Conservation (phyloP, 805 yeast species). For the Lachancea sp. region DNA sequence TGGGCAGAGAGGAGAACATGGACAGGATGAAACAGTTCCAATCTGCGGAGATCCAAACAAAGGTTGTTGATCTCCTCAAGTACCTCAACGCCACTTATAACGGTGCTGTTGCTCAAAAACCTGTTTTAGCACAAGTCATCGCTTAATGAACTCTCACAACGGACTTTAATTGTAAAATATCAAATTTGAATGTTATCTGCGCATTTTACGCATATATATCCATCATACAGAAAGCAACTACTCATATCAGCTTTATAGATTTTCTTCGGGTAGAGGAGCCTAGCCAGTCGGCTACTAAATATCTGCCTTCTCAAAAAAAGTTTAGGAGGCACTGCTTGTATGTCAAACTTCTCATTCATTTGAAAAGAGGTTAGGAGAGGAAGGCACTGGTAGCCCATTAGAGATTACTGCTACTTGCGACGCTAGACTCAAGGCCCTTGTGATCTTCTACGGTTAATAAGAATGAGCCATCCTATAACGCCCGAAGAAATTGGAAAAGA, state of each 20-base stretch:
- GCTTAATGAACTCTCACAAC: conserved; percentile 18
- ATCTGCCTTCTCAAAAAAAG: not conserved
- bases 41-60: conserved; percentile 53
- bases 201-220: not conserved
- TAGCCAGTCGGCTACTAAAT: no score
- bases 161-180: conserved; percentile 6
- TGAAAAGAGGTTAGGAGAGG: no score
- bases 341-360: not conserved
- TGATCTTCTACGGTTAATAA: not conserved
- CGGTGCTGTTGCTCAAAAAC: conserved; percentile 51
- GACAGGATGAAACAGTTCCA: conserved; percentile 77
- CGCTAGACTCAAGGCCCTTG: not conserved
- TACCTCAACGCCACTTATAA: conserved; percentile 59
- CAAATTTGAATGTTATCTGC: not conserved
- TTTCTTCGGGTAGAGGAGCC: not conserved
- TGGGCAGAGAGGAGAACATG: conserved; percentile 79
- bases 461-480: not conserved
- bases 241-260: not conserved
- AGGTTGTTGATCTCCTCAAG: conserved; percentile 65
- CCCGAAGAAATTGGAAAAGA: not conserved
- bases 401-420: not conserved
- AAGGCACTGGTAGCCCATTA: no score
- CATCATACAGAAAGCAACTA: not conserved
- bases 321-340: not conserved
- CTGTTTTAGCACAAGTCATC: conserved; percentile 33